A percentile compares a stretch with the other conserved stretches of the same genome.
Evolutionary conservation across 768 basidiomycete genomes (phyloP).

Genomic region (Russula griseocarnosa): DNA sequence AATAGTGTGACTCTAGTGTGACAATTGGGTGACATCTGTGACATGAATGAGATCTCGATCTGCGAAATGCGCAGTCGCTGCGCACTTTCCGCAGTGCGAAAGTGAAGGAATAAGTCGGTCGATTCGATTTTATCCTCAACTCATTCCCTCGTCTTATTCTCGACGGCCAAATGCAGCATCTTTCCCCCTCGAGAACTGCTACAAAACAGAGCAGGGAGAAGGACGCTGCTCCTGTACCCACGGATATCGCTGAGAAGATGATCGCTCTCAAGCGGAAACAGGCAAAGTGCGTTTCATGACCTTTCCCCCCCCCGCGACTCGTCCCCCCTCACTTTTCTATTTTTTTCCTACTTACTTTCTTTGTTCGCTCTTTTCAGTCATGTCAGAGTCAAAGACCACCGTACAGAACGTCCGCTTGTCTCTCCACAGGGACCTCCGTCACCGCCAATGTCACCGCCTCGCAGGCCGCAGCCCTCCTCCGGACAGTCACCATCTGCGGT

Average conservation of each 20-base stretch:
- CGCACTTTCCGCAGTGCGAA: too few relatives aligned
- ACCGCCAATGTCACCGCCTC: constrained; percentile 14
- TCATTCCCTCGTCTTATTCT: not conserved
- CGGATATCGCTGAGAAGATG: constrained; percentile 59
- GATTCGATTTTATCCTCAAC: not conserved
- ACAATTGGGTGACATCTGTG: not conserved
- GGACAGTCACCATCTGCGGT: constrained; percentile 37
- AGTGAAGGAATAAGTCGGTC: not conserved
- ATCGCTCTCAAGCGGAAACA: constrained; percentile 63
- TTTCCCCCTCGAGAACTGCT: not conserved
- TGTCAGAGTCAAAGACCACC: constrained; percentile 17
- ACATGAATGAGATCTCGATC: constrained; percentile 17
- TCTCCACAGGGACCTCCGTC: constrained; percentile 36
- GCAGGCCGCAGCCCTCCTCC: constrained; percentile 38
- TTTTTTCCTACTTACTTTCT: not conserved
- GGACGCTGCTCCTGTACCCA: constrained; percentile 37
- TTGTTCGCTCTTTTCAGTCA: not conserved
- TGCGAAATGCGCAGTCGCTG: constrained; percentile 23
- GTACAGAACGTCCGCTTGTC: constrained; percentile 33
- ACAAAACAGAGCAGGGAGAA: constrained; percentile 38
- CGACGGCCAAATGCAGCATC: constrained; percentile 10
- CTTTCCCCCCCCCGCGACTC: not conserved
- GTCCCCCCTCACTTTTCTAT: not conserved
- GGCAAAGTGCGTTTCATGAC: constrained; percentile 48
- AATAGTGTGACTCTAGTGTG: constrained; percentile 23